Percentiles rank a stretch among this genome's conserved stretches.
phyloP scores from a whole-genome alignment of 805 yeast genomes.

The Nakazawaea pomicola region DNA sequence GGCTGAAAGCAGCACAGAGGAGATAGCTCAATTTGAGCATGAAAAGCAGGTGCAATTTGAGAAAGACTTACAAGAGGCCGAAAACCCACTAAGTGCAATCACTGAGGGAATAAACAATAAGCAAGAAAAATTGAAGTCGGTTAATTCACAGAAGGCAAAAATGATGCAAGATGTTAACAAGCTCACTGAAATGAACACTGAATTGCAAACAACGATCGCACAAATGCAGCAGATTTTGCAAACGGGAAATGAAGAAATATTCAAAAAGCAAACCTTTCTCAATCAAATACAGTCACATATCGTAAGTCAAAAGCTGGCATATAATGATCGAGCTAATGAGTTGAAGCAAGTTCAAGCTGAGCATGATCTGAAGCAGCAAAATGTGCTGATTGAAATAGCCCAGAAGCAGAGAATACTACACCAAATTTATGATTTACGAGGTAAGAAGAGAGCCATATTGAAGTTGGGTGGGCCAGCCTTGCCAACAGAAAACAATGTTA shows the following conservation, averaged over 20 bases:
- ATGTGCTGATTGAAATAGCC: constrained; percentile 1
- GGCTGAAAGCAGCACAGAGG: not conserved
- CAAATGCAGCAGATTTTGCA: no score
- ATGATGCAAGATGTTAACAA: no score
- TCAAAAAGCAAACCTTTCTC: no score
- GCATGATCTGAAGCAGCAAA: no score
- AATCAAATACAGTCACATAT: no score
- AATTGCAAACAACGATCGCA: no score
- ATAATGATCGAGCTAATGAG: no score
- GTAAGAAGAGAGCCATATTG: constrained; percentile 8
- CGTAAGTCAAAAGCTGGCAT: no score
- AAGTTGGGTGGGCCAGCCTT: not conserved
- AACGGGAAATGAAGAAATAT: no score
- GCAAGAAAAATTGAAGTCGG: not conserved
- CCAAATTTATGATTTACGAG: constrained; percentile 7
- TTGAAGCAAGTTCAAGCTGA: not conserved
- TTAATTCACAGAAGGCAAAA: no score
- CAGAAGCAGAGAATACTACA: constrained; percentile 6
- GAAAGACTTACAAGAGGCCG: not conserved
- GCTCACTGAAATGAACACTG: no score
- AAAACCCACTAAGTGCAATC: constrained; percentile 2
- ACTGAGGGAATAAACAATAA: not conserved
- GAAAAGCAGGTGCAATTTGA: not conserved
- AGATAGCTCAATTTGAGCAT: not conserved
- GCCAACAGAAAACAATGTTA: not conserved